These are phyloP conservation scores for Bipolaris bicolor DNA, from an alignment of 2,329 filamentous ascomycete species.

Conservation along the genomic window DNA sequence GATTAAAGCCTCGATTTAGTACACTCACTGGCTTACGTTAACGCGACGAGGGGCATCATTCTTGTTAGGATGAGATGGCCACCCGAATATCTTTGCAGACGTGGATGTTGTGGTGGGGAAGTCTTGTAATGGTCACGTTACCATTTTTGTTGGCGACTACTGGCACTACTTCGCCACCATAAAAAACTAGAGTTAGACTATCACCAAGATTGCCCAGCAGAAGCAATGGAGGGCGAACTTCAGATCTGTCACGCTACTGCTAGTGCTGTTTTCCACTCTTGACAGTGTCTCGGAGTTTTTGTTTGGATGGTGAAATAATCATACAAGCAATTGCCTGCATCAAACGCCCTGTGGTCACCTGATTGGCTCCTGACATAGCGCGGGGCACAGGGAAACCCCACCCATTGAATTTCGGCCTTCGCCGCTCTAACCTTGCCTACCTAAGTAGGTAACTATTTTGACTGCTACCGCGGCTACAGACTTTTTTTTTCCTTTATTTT, in stretches of 20 bases:
- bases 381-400: conserved; percentile 14
- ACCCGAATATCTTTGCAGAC: too few relatives aligned
- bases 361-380: conserved; percentile 7
- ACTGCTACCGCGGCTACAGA: conserved; percentile 16
- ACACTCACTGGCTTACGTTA: too few relatives aligned
- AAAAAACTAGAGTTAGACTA: too few relatives aligned
- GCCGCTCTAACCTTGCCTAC: conserved; percentile 17
- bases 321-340: conserved; percentile 5
- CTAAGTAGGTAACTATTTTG: conserved; percentile 15
- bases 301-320: background rate
- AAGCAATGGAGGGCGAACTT: too few relatives aligned
- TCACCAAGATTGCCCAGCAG: too few relatives aligned
- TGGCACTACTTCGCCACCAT: too few relatives aligned
- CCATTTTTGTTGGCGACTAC: too few relatives aligned
- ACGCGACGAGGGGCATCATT: too few relatives aligned
- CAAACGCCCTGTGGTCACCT: background rate
- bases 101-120: too few relatives aligned
- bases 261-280: background rate
- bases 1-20: background rate
- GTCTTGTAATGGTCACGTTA: too few relatives aligned
- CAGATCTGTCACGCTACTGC: too few relatives aligned
- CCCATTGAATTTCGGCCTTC: conserved; percentile 15
- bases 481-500: conserved; percentile 13
- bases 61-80: too few relatives aligned
- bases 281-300: background rate